Conservation (phyloP, 768 basidiomycete genomes). For the Galerina marginata region DNA sequence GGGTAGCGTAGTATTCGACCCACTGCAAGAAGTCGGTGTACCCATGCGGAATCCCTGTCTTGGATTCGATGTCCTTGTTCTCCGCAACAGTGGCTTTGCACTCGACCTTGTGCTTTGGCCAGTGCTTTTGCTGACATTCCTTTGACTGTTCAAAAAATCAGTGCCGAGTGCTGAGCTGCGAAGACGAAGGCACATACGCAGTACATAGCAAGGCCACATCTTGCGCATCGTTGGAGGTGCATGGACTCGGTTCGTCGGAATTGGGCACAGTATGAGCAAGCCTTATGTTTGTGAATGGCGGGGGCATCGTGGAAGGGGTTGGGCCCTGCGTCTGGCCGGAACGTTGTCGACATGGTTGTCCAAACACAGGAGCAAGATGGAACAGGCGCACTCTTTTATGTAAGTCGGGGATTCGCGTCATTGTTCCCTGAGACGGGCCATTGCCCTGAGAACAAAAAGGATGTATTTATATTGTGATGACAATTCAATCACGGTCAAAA, state of each 20-base stretch:
- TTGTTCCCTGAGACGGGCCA: too few relatives aligned
- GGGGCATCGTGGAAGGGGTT: constrained; percentile 2
- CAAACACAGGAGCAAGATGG: too few relatives aligned
- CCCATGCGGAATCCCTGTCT: not conserved
- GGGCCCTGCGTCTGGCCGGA: not conserved
- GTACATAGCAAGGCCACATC: not conserved
- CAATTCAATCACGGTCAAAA: not conserved
- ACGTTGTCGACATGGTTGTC: not conserved
- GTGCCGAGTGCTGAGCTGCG: not conserved
- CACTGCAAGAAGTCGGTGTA: constrained; percentile 1
- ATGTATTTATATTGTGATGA: not conserved
- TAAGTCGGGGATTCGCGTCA: too few relatives aligned
- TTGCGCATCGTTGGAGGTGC: not conserved
- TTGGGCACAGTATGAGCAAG: not conserved
- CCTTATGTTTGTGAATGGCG: not conserved
- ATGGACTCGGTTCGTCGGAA: not conserved
- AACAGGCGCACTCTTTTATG: too few relatives aligned
- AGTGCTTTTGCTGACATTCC: constrained; percentile 4
- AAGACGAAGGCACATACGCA: not conserved
- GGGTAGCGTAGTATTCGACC: constrained; percentile 6
- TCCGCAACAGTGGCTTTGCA: not conserved
- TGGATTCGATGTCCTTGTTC: not conserved
- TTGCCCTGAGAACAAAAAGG: too few relatives aligned
- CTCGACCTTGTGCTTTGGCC: not conserved
- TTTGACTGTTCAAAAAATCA: not conserved